Conservation (phyloP, 2,329 filamentous ascomycete genomes). For the Fusarium paranaense region DNA sequence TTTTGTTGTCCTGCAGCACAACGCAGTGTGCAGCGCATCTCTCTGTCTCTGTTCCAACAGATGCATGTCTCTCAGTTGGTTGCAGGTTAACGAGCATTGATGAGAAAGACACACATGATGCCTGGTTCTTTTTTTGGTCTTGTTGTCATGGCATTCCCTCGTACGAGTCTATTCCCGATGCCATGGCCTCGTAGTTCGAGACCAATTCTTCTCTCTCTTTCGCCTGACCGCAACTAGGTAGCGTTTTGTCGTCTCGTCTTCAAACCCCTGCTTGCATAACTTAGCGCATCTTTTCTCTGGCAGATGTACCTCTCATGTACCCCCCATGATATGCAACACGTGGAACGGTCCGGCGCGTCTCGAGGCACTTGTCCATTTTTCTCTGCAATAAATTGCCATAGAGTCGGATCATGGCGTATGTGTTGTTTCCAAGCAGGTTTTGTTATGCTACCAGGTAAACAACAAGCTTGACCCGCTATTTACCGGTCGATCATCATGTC, state of each 20-base stretch:
- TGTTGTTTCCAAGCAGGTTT: conserved; percentile 1
- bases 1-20: not conserved
- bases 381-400: not conserved
- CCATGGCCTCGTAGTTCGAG: not conserved
- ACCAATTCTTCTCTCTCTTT: not conserved
- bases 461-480: not conserved
- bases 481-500: not conserved
- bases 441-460: not conserved
- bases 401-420: not conserved
- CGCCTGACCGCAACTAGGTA: not conserved
- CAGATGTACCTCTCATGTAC: conserved; percentile 22
- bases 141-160: not conserved
- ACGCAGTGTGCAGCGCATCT: not conserved
- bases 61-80: conserved; percentile 26
- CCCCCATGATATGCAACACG: conserved; percentile 13
- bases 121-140: not conserved
- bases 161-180: not conserved
- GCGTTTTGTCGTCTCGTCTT: not conserved
- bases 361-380: conserved; percentile 1
- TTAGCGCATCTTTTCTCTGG: no score
- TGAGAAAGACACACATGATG: not conserved
- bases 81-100: not conserved
- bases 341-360: conserved; percentile 24
- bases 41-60: conserved; percentile 7
- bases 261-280: not conserved